phyloP scores from a whole-genome alignment of 129 eudicot species.

The Mikania micrantha region DNA sequence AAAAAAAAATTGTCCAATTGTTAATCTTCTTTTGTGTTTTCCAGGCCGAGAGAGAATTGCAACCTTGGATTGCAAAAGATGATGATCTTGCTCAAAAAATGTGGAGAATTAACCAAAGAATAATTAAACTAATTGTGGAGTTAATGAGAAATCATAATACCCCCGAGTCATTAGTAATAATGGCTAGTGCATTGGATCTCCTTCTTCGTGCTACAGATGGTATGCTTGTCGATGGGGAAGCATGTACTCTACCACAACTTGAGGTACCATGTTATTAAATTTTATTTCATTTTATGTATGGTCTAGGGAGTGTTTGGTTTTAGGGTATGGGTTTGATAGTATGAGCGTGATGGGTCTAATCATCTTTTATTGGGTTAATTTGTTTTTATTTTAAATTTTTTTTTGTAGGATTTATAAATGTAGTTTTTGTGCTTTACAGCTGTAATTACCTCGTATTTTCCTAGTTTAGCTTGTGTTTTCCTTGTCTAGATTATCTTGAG shows the following conservation, averaged over 20 bases:
- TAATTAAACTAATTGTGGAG: conserved; percentile 88
- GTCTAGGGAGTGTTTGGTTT: not conserved
- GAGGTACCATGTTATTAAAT: conserved; percentile 48
- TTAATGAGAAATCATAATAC: conserved; percentile 89
- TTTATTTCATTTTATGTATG: not conserved
- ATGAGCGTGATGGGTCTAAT: not conserved
- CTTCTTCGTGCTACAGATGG: conserved; percentile 98
- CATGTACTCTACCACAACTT: conserved; percentile 89
- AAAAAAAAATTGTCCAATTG: no score
- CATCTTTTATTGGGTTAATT: no score
- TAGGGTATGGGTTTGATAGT: not conserved
- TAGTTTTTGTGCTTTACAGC: no score
- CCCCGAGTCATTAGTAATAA: conserved; percentile 76
- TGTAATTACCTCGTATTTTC: no score
- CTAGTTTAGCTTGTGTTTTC: no score
- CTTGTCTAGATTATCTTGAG: no score
- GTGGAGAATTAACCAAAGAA: conserved; percentile 93
- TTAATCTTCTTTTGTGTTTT: not conserved
- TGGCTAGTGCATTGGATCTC: conserved; percentile 86
- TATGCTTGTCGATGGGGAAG: conserved; percentile 97
- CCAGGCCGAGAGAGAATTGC: conserved; percentile 96
- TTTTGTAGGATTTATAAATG: no score
- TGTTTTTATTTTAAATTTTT: no score
- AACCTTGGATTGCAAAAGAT: conserved; percentile 96
- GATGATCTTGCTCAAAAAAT: conserved; percentile 75